Evolutionary conservation across 2,329 filamentous ascomycete genomes (phyloP).

Genomic region (Colletotrichum destructivum): DNA sequence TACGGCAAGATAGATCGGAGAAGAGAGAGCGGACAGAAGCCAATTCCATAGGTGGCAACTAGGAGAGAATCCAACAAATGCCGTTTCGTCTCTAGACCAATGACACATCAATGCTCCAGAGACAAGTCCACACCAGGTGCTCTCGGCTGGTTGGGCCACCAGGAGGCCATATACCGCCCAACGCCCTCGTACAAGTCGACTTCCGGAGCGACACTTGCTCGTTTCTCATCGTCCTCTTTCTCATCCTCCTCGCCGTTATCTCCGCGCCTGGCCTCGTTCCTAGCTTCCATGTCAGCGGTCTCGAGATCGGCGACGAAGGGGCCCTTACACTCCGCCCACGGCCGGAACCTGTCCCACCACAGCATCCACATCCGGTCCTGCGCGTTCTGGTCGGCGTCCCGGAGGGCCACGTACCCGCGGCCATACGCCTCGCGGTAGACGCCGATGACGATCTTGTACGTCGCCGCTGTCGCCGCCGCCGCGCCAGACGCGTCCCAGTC

Average conservation of each 20-base stretch:
- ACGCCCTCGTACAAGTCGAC: not conserved
- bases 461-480: too few species aligned
- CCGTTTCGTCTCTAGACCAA: not conserved
- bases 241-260: too few species aligned
- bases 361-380: not conserved
- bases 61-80: not conserved
- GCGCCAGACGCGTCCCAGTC: not conserved
- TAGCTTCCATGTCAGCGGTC: not conserved
- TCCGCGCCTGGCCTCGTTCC: not conserved
- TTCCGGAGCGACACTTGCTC: not conserved
- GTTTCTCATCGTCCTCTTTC: too few species aligned
- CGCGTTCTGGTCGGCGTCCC: not conserved
- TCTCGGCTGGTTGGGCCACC: slow-evolving; percentile 7
- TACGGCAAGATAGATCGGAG: too few species aligned
- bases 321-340: slow-evolving; percentile 1
- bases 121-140: not conserved
- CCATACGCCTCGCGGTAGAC: not conserved
- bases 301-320: not conserved
- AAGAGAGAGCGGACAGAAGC: too few species aligned
- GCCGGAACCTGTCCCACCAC: not conserved
- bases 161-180: not conserved
- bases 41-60: too few species aligned
- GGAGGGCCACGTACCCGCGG: not conserved
- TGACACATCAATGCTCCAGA: not conserved
- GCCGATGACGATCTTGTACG: not conserved